Base-by-base conservation (phyloP, 2,329 filamentous ascomycete genomes). In the Penicillium polonicum region DNA sequence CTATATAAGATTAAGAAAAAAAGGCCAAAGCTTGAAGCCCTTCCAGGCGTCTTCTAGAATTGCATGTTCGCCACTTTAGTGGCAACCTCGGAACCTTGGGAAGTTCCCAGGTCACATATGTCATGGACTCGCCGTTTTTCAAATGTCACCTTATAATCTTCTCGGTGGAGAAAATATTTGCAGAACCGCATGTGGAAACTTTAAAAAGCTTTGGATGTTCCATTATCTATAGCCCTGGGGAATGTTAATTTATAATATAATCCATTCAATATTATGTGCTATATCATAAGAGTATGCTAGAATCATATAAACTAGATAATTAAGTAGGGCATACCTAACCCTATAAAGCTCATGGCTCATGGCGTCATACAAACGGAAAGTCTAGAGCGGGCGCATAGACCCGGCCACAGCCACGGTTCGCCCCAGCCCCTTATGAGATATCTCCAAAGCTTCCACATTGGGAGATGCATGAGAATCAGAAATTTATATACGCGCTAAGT, bases 21-120 rank as follows among this genome's bases (percentile, higher is more conserved):
- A 55, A 36, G 4, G 38, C 41, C 41, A 48, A 70, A 70, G 62
- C 66, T 71, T 68, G 21, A 45, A 19, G 41, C 10, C 25, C 36
- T 74, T 74, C 72, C 65, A 74, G 61, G 61, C 57, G 66, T 67
- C 65, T 74, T 74, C 72, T 73, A 74, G 72, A 74, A 74, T 53
- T 45, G 38, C 29, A 53, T 33, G 6, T 52, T 57, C 38, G 48
- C 49, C 49, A 53, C 49, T n/a, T 2, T 21, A 23, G 55, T 53
- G 55, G 48, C 55, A 44, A 44, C 6, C 33, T 17, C 42, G 49
- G 29, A 46, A 48, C n/a, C 29, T n/a, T 45, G n/a, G 44, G 17
- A 27, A 25, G 17, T 6, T 15, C 15, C 23, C 5, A 27, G 23
- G 42, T 44, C 42, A 44, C 44, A 36, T 52, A 56, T 52, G 53